Base-by-base conservation (phyloP, 441 rosid species). In the Hura crepitans region DNA sequence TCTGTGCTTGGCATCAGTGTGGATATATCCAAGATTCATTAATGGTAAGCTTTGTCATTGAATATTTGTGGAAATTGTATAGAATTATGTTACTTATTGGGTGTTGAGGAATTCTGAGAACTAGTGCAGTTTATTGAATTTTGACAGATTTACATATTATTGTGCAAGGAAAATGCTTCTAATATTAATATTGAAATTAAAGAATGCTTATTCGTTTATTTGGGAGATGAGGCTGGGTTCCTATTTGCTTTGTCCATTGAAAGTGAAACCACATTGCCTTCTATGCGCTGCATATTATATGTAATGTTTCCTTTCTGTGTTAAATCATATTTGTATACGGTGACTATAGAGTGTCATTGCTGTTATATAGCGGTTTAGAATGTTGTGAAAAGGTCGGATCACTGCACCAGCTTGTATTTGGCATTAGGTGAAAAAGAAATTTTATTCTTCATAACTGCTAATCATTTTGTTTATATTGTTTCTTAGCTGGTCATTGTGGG, bases 21-120 rank as follows among this genome's bases (percentile, higher is more conserved):
- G 92, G 97, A 68, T 84, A 87, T 80, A 78, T 92, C 53, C 73
- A 66, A 37, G 93, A 85, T 84, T 77, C 94, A 23, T 66, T 83
- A 27, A 78, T 78, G 89, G 98, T 92, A 77, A 81, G 88, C 70
- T 73, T 53, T 70, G 35, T 64, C 39, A 12, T 69, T 20, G 51
- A 14, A 0, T 59, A 31, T 12, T 30, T 31, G 22, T 27, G 61
- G 5, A 5, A 53, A 9, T 42, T 9, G 46, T 42, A 42, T 42
- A 23, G 31, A 35, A 30, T 51, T 20, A 25, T 31, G 70, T n/a
- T 66, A 23, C 11, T n/a, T 35, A 10, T 66, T 28, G n/a, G 56
- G 22, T 15, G 6, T 33, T 30, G 46, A 47, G 60, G 72, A 31
- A 13, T 28, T 45, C 8, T 30, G 65, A 30, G 25, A 22, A 70